Base-by-base conservation (phyloP, 1,284 basidiomycete species). In the Puccinia triticina region DNA sequence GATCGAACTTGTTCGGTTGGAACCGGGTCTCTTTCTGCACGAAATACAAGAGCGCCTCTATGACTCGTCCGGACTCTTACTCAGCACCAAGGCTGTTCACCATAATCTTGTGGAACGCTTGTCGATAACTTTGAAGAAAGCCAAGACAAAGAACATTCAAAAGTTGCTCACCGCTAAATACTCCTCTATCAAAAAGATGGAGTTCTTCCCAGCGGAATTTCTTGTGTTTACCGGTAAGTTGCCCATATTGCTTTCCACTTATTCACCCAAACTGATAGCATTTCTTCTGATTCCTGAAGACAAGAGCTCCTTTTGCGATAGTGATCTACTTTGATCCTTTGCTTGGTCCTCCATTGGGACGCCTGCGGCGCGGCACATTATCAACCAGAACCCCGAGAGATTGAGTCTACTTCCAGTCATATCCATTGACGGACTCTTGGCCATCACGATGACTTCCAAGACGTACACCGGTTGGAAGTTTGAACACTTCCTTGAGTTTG, bases 221-320 rank as follows among this genome's bases (percentile, higher is more conserved):
- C 53, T 75, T 4, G 50, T 57, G 23, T 75, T 57, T 37, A 75
- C 55, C 46, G 71, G 71, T 32, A 48, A 29, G 71, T 73, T 73
- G 29, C 37, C 37, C n/a, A n/a, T 57, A n/a, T 57, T 40, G 55
- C 21, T 37, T 16, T 57, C 73, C 12, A 53, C 32, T 75, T 55
- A 4, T 18, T 75, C 21, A 55, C 23, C 40, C 69, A 32, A 21
- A 29, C 34, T 37, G 34, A 67, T 40, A n/a, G 29, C 23, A 26
- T 29, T 50, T 48, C 34, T 34, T n/a, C 40, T n/a, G 1, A 18
- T n/a, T 8, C 26, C 3, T 75, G 16, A 23, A 75, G 73, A 75
- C 57, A 50, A 75, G 50, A 50, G 50, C 50, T 53, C 50, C 2
- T 34, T 75, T 32, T n/a, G 37, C 23, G 73, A 59, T 16, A 53